Evolutionary conservation across 176 grass and related monocot species (phyloP).

Genomic region (Areca catechu): DNA sequence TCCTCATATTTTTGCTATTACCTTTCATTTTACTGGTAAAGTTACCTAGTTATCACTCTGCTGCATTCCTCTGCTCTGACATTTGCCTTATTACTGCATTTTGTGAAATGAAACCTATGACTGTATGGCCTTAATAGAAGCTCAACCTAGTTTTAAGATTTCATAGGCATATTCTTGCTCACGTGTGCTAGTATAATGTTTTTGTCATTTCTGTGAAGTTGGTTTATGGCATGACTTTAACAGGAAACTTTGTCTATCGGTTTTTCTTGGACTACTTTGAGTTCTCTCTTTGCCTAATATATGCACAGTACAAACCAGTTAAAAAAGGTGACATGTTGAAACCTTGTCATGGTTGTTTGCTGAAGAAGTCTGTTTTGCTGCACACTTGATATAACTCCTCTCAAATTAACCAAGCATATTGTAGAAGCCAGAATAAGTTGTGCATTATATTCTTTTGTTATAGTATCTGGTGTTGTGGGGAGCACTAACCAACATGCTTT

Average conservation of each 20-base stretch:
- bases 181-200: neutral
- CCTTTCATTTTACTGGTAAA: conserved; percentile 20
- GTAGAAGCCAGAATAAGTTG: too few relatives aligned
- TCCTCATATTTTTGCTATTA: conserved; percentile 22
- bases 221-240: conserved; percentile 15
- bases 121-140: neutral
- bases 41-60: conserved; percentile 21
- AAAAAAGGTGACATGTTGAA: conserved; percentile 50
- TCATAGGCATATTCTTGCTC: neutral
- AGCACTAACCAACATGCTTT: too few relatives aligned
- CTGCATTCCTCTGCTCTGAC: neutral
- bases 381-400: neutral
- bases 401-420: neutral
- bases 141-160: too few relatives aligned
- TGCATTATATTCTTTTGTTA: too few relatives aligned
- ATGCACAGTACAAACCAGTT: conserved; percentile 40
- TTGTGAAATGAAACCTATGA: neutral
- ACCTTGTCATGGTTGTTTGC: neutral
- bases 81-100: neutral
- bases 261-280: conserved; percentile 48
- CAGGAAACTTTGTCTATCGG: conserved; percentile 39
- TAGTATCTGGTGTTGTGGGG: too few relatives aligned
- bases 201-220: neutral
- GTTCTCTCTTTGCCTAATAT: conserved; percentile 34
- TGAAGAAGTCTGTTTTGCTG: neutral